Percentiles rank a stretch among this genome's conserved stretches.
These are phyloP conservation scores for Phytophthora quininea DNA, from an alignment of 352 stramenopile species.

Conservation along the genomic window DNA sequence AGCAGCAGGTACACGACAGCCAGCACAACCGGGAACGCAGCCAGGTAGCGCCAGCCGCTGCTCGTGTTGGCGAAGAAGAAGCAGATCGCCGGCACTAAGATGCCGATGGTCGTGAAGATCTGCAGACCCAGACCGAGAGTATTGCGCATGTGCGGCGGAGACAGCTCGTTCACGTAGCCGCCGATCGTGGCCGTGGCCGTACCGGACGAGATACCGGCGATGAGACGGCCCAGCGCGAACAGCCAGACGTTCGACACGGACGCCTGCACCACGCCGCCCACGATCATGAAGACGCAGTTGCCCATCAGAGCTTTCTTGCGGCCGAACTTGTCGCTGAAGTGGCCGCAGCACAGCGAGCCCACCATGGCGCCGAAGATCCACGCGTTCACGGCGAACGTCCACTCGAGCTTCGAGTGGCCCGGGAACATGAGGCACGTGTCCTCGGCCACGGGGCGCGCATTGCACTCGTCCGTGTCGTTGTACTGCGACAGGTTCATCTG, in stretches of 20 bases:
- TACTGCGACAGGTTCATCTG: conserved; percentile 35
- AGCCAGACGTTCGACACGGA: conserved; percentile 21
- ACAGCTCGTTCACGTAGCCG: conserved; percentile 11
- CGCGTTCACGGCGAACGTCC: conserved; percentile 26
- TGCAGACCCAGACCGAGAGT: conserved; percentile 36
- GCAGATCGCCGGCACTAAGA: conserved; percentile 38
- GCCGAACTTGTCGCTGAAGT: conserved; percentile 27
- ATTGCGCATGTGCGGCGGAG: conserved; percentile 10
- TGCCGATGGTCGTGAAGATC: conserved; percentile 41
- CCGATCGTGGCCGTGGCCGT: conserved; percentile 20
- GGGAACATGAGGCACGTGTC: conserved; percentile 32
- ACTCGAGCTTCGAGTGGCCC: conserved; percentile 28
- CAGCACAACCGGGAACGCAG: conserved; percentile 24
- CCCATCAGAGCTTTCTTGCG: conserved; percentile 27
- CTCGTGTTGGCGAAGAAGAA: conserved; percentile 32
- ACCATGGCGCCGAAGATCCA: conserved; percentile 30
- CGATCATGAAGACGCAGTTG: conserved; percentile 48
- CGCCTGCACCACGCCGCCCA: conserved; percentile 29
- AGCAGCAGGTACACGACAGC: conserved; percentile 24
- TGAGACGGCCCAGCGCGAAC: conserved; percentile 6
- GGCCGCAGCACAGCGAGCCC: conserved; percentile 17
- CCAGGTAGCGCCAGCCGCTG: conserved; percentile 29
- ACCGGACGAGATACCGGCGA: conserved; percentile 34
- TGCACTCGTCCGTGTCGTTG: conserved; percentile 29
- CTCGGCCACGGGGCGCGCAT: conserved; percentile 27